phyloP scores from a whole-genome alignment of 768 basidiomycete species.

The Leccinum imitatum region DNA sequence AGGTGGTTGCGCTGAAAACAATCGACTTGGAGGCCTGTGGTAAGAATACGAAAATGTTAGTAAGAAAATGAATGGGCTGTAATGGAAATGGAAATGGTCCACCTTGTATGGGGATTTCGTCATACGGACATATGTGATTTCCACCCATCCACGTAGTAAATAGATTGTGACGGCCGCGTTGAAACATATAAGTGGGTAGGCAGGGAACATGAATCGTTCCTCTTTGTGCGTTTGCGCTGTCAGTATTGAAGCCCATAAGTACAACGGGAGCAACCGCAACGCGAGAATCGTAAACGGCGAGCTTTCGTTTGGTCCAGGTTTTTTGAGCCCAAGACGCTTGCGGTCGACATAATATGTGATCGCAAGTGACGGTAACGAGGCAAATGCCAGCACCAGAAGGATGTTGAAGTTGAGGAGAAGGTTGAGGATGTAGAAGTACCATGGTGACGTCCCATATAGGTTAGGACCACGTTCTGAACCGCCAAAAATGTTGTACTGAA shows the following conservation, averaged over 20 bases:
- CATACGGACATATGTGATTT: slow-evolving; percentile 65
- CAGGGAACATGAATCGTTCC: slow-evolving; percentile 98
- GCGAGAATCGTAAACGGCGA: slow-evolving; percentile 79
- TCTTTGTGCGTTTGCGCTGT: slow-evolving; percentile 91
- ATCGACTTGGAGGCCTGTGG: slow-evolving; percentile 71
- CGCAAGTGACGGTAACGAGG: slow-evolving; percentile 74
- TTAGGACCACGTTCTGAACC: slow-evolving; percentile 78
- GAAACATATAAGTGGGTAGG: slow-evolving; percentile 88
- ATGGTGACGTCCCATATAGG: slow-evolving; percentile 90
- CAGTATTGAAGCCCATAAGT: slow-evolving; percentile 86
- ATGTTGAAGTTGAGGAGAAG: slow-evolving; percentile 94
- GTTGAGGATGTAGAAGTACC: slow-evolving; percentile 85
- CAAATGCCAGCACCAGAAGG: slow-evolving; percentile 73
- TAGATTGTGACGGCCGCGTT: slow-evolving; percentile 91
- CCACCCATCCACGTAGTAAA: slow-evolving; percentile 84
- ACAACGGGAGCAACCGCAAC: slow-evolving; percentile 81
- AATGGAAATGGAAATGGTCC: slow-evolving; percentile 25
- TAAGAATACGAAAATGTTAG: neutral
- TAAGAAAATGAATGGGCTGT: slow-evolving; percentile 5
- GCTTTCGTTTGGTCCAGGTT: slow-evolving; percentile 55
- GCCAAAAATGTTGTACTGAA: slow-evolving; percentile 91
- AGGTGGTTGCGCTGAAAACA: slow-evolving; percentile 76
- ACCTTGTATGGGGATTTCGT: slow-evolving; percentile 89
- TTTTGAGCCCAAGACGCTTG: slow-evolving; percentile 64
- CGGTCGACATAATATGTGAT: slow-evolving; percentile 75